These are phyloP conservation scores for Infundibulicybe gibba DNA, from an alignment of 768 basidiomycete species.

Conservation along the genomic window DNA sequence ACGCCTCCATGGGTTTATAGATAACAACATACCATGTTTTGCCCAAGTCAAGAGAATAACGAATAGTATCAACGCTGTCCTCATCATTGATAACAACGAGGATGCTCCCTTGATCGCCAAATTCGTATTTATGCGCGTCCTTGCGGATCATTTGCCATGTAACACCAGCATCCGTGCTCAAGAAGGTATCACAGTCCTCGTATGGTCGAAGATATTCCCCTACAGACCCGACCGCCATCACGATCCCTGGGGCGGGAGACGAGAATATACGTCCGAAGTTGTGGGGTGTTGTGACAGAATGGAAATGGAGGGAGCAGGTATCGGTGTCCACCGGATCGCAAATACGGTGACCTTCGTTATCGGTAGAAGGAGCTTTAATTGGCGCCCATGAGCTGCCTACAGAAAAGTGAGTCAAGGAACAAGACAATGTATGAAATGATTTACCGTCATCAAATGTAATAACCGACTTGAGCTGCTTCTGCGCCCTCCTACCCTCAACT, in stretches of 20 bases:
- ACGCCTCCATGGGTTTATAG: neutral
- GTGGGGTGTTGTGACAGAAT: constrained; percentile 90
- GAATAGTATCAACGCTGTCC: constrained; percentile 59
- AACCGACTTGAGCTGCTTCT: constrained; percentile 71
- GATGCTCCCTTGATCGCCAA: constrained; percentile 86
- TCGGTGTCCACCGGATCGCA: constrained; percentile 60
- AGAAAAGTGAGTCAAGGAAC: constrained; percentile 11
- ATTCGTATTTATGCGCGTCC: constrained; percentile 92
- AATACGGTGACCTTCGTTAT: constrained; percentile 58
- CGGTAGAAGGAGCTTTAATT: constrained; percentile 53
- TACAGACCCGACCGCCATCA: constrained; percentile 95
- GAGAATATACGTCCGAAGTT: constrained; percentile 95
- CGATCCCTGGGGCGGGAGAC: constrained; percentile 89
- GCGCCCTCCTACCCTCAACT: constrained; percentile 65
- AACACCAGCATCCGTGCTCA: constrained; percentile 86
- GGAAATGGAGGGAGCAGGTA: constrained; percentile 81
- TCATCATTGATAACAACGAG: constrained; percentile 86
- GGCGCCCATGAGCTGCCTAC: constrained; percentile 71
- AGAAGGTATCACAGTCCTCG: constrained; percentile 88
- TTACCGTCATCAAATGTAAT: constrained; percentile 86
- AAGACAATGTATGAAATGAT: neutral
- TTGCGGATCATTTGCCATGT: constrained; percentile 76
- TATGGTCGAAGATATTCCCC: constrained; percentile 68
- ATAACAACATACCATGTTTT: constrained; percentile 63
- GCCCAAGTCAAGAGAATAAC: constrained; percentile 83